Conservation (phyloP, 805 yeast species). For the Nakazawaea wyomingensis region DNA sequence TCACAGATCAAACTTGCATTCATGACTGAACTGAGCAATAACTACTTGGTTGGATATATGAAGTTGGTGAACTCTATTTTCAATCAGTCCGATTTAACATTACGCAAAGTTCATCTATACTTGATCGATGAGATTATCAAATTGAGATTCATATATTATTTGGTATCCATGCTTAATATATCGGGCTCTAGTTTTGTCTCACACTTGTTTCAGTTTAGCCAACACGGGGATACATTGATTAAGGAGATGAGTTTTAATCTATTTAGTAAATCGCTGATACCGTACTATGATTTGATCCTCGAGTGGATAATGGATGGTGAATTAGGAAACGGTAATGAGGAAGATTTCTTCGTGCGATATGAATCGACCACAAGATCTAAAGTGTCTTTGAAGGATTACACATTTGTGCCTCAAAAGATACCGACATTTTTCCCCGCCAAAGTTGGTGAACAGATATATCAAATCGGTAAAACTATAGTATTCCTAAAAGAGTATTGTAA, state of each 20-base stretch:
- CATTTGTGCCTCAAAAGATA: slow-evolving; percentile 37
- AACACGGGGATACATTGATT: slow-evolving; percentile 61
- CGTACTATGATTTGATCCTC: slow-evolving; percentile 55
- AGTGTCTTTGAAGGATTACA: slow-evolving; percentile 2
- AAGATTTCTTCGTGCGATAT: slow-evolving; percentile 55
- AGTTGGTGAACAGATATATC: slow-evolving; percentile 42
- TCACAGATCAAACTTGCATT: slow-evolving; percentile 64
- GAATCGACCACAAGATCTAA: background rate
- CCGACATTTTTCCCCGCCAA: slow-evolving; percentile 40
- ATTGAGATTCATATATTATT: slow-evolving; percentile 50
- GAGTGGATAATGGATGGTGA: slow-evolving; percentile 72
- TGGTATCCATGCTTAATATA: slow-evolving; percentile 19
- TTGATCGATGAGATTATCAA: slow-evolving; percentile 48
- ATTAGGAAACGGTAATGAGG: slow-evolving; percentile 34
- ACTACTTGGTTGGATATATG: slow-evolving; percentile 31
- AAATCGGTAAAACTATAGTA: slow-evolving; percentile 67
- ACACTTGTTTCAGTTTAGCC: slow-evolving; percentile 40
- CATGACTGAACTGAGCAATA: slow-evolving; percentile 39
- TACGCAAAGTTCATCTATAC: slow-evolving; percentile 30
- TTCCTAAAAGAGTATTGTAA: slow-evolving; percentile 63
- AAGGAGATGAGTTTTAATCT: slow-evolving; percentile 36
- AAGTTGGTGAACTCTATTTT: slow-evolving; percentile 31
- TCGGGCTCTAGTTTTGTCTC: slow-evolving; percentile 48
- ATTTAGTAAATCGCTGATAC: slow-evolving; percentile 41
- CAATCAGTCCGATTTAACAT: slow-evolving; percentile 25